phyloP scores from a whole-genome alignment of 441 rosid genomes.

The California macrophylla region DNA sequence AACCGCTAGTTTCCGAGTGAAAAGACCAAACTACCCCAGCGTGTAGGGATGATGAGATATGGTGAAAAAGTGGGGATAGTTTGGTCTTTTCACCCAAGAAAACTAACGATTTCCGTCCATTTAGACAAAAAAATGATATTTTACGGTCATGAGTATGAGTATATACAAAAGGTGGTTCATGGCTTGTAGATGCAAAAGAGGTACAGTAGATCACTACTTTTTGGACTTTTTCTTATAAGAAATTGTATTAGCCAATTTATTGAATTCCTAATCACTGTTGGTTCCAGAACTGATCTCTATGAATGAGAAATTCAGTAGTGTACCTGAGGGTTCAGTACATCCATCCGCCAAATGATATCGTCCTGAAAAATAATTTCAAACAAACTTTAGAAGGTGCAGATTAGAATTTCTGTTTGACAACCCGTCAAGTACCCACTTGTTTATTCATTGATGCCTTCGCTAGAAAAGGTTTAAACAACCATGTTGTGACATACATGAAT shows the following conservation, averaged over 20 bases:
- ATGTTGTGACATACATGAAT: neutral
- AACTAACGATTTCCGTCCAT: too few relatives aligned
- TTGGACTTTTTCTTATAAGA: too few relatives aligned
- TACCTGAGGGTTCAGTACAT: constrained; percentile 89
- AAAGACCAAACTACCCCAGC: too few relatives aligned
- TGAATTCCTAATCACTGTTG: neutral
- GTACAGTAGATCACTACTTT: too few relatives aligned
- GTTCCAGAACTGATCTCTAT: neutral
- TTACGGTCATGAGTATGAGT: too few relatives aligned
- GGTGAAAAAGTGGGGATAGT: too few relatives aligned
- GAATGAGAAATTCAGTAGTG: constrained; percentile 12
- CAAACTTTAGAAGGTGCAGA: neutral
- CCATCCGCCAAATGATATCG: constrained; percentile 47
- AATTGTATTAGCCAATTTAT: neutral
- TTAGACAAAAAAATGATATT: too few relatives aligned
- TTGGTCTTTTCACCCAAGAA: too few relatives aligned
- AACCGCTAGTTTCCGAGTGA: neutral
- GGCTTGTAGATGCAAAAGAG: too few relatives aligned
- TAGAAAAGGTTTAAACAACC: neutral
- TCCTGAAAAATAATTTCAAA: constrained; percentile 33
- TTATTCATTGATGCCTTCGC: neutral
- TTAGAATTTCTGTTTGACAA: neutral
- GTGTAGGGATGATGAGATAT: too few relatives aligned
- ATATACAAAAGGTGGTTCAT: too few relatives aligned
- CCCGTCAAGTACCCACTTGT: neutral